A percentile compares a stretch with the other conserved stretches of the same genome.
phyloP scores from a whole-genome alignment of 768 basidiomycete species.

The Auricularia auricula-judae region DNA sequence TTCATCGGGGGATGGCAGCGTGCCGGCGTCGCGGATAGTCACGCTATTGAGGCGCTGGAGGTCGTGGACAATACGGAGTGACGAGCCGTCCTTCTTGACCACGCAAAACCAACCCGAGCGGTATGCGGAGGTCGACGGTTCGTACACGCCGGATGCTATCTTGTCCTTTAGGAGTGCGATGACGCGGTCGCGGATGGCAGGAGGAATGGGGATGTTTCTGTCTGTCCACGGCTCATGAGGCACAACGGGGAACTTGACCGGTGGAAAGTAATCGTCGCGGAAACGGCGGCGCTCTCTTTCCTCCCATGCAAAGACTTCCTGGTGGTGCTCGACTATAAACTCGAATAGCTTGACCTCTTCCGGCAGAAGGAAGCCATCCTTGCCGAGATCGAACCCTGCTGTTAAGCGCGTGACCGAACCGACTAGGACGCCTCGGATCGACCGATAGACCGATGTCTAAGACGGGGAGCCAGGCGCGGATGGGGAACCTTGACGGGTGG shows the following conservation, averaged over 20 bases:
- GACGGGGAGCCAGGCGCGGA: no score
- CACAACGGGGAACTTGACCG: background rate
- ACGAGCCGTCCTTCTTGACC: constrained; percentile 26
- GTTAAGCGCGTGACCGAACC: no score
- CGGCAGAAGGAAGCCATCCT: constrained; percentile 18
- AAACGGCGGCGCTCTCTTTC: constrained; percentile 26
- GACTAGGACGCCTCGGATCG: no score
- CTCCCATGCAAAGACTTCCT: constrained; percentile 27
- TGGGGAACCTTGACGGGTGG: no score
- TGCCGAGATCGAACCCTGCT: constrained; percentile 6
- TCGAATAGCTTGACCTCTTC: constrained; percentile 16
- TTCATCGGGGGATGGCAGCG: background rate
- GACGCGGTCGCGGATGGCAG: constrained; percentile 8
- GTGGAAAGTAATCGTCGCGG: constrained; percentile 2
- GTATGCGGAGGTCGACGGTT: constrained; percentile 28
- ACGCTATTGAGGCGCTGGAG: constrained; percentile 26
- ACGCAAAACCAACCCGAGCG: constrained; percentile 30
- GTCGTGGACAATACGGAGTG: constrained; percentile 24
- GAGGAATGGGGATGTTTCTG: background rate
- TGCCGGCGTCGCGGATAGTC: constrained; percentile 16
- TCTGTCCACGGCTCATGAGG: constrained; percentile 2
- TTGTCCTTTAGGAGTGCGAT: constrained; percentile 22
- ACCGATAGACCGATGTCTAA: no score
- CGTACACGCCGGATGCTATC: constrained; percentile 27
- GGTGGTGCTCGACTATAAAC: background rate